Evolutionary conservation across 2,329 filamentous ascomycete genomes (phyloP), one percentile per base, ranked within the genome.

Genomic region (Nemania bipapillata): DNA sequence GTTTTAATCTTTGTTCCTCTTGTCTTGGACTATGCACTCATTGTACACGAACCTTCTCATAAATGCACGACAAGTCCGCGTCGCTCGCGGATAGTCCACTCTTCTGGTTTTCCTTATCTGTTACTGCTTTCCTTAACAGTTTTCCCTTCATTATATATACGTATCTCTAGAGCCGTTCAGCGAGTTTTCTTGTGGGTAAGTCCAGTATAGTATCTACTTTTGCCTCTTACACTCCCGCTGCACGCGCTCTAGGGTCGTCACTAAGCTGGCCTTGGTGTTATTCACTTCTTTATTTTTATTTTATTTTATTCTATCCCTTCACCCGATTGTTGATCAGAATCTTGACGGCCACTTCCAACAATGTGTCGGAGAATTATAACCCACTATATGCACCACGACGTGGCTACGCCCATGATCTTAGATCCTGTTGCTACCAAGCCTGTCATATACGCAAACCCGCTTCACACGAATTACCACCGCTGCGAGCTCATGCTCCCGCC

Each of bases 381-480:
- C 1, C 75, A 78, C 35, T n/a, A 65, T 7, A 78, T 77, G 75
- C 73, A 77, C 65, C 75, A 77, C 65, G 75, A 77, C 32, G 73
- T 76, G 35, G 71, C 74, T 0, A 28, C 17, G 0, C 71, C 73
- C 0, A 75, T 77, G 68, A 68, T 75, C n/a, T 45, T 73, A 0
- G 61, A 72, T 17, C 17, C 68, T 4, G 0, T 12, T 5, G 7
- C 15, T 9, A 2, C 22, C 1, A 6, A 47, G 2, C 47, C 69
- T 0, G 9, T 26, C 17, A 12, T 72, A n/a, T 73, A 69, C 59
- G 69, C 66, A 4, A 75, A 77, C 53, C 70, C 74, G 1, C 60
- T 71, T 0, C 70, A 54, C 3, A 77, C 76, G 0, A 52, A n/a
- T 0, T 67, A 37, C 26, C 76, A 78, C 50, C 49, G 15, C 1